Percentiles rank a stretch among this genome's conserved stretches.
Conservation (phyloP, 768 basidiomycete genomes). For the Neoboletus magnificus region DNA sequence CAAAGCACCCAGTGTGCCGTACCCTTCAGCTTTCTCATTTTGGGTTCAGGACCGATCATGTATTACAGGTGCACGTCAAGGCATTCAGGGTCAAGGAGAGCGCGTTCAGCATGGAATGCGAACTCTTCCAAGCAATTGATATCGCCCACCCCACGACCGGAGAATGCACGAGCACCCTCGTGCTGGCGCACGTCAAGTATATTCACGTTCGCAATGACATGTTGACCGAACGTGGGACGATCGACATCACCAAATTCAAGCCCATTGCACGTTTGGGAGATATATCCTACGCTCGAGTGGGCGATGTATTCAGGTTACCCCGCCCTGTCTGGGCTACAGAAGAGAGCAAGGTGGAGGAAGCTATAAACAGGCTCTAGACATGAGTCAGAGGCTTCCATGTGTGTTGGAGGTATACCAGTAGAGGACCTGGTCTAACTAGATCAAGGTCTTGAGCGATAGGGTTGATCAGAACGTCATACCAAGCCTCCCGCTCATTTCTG, state of each 20-base stretch:
- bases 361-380: slow-evolving; percentile 1
- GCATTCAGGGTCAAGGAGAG: slow-evolving; percentile 43
- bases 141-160: slow-evolving; percentile 34
- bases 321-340: slow-evolving; percentile 23
- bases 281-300: slow-evolving; percentile 34
- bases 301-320: slow-evolving; percentile 27
- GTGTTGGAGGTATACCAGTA: neutral
- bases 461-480: no score
- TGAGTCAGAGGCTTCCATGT: neutral
- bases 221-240: slow-evolving; percentile 33
- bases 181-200: slow-evolving; percentile 40
- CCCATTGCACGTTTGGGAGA: slow-evolving; percentile 40
- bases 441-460: neutral
- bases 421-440: neutral
- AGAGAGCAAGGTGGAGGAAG: slow-evolving; percentile 8
- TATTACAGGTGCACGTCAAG: slow-evolving; percentile 35
- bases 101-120: slow-evolving; percentile 49
- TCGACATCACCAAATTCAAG: slow-evolving; percentile 36
- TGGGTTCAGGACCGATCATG: neutral
- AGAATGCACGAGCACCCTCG: slow-evolving; percentile 28
- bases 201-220: slow-evolving; percentile 44
- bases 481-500: no score
- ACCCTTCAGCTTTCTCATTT: neutral
- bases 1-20: slow-evolving; percentile 24
- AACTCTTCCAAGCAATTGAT: slow-evolving; percentile 32